Conservation (phyloP, 2,329 filamentous ascomycete species). For the Verticillium nubilum region DNA sequence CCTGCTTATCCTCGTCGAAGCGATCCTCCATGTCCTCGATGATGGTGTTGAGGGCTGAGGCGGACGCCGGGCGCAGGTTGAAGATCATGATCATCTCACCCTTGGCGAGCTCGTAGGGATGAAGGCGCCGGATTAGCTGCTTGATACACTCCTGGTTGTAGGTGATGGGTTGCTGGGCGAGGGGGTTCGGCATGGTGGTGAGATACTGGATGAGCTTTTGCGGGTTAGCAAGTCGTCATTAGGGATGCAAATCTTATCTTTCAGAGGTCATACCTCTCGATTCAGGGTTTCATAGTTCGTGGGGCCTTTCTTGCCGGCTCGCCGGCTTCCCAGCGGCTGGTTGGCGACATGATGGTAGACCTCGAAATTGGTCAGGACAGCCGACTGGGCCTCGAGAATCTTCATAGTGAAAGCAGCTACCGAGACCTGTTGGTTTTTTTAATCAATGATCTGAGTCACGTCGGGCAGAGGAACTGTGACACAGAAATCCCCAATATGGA, state of each 20-base stretch:
- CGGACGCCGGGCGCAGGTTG: conserved; percentile 56
- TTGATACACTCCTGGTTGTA: conserved; percentile 49
- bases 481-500: too few relatives aligned
- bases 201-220: conserved; percentile 58
- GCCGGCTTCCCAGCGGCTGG: conserved; percentile 42
- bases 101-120: conserved; percentile 57
- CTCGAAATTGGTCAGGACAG: conserved; percentile 67
- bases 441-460: not conserved
- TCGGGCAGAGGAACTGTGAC: too few relatives aligned
- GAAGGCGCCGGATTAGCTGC: conserved; percentile 48
- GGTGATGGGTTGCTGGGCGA: conserved; percentile 47
- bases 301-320: conserved; percentile 26
- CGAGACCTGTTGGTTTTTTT: not conserved
- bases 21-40: conserved; percentile 61
- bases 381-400: conserved; percentile 66
- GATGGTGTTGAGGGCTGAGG: conserved; percentile 54
- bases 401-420: conserved; percentile 44
- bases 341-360: conserved; percentile 61
- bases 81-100: conserved; percentile 64
- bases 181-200: conserved; percentile 46
- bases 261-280: conserved; percentile 49
- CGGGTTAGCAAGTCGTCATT: conserved; percentile 4
- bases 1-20: conserved; percentile 53
- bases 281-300: conserved; percentile 56
- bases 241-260: not conserved